Conservation (phyloP, 2,329 filamentous ascomycete species). For the Microcyclospora tardicrescens region DNA sequence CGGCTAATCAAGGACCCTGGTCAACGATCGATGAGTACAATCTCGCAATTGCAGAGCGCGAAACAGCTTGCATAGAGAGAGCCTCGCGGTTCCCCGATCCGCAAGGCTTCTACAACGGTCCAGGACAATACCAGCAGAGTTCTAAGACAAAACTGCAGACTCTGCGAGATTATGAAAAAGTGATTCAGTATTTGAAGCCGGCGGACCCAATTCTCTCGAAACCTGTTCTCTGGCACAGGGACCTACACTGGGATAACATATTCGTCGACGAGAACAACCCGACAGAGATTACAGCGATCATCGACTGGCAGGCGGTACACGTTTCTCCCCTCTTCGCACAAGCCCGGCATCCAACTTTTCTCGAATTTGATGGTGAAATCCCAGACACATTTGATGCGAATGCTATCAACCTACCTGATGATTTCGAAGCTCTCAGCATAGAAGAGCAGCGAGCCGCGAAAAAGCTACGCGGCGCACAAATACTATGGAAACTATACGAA, state of each 20-base stretch:
- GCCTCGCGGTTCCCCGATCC: conserved; percentile 4
- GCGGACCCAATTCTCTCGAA: conserved; percentile 12
- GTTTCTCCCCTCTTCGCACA: conserved; percentile 23
- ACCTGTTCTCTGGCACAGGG: conserved; percentile 21
- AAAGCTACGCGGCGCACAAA: conserved; percentile 3
- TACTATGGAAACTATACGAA: conserved; percentile 6
- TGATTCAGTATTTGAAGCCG: conserved; percentile 9
- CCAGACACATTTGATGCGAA: conserved; percentile 3
- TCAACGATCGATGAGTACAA: conserved; percentile 4
- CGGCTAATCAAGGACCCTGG: conserved; percentile 4
- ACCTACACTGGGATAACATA: conserved; percentile 28
- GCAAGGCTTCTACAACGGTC: conserved; percentile 17
- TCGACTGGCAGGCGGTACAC: conserved; percentile 26
- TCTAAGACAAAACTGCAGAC: conserved; percentile 20
- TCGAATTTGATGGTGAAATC: background rate
- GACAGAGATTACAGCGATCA: conserved; percentile 20
- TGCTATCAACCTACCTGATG: conserved; percentile 4
- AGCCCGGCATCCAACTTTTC: background rate
- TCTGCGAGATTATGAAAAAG: background rate
- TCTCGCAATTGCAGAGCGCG: conserved; percentile 4
- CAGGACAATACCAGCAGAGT: conserved; percentile 25
- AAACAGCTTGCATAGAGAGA: conserved; percentile 2
- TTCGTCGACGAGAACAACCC: conserved; percentile 22
- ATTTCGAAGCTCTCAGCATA: conserved; percentile 3
- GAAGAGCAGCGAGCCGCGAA: conserved; percentile 4